Evolutionary conservation across 371 early-diverging fungal species (phyloP), one percentile per base, ranked within the genome.

Genomic region (Mortierella polycephala): DNA sequence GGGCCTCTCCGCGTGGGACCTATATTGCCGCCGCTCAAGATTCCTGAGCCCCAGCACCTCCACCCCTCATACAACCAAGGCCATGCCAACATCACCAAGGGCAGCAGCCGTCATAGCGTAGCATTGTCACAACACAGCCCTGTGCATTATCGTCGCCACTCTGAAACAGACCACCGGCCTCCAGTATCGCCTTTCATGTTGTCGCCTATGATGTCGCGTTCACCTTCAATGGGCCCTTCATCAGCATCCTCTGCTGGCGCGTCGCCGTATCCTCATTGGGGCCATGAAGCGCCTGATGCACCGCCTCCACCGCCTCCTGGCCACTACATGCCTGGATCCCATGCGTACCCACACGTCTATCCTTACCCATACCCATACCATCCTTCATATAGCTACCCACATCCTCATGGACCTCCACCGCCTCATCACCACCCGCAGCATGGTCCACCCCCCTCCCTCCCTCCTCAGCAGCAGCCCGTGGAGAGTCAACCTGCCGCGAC

Each of bases 331-430:
- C 71, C 67, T 5, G 62, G 62, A 11, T 39, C 64, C 12, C 77
- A 76, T 50, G 67, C 49, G 7, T 76, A 71, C 50, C 77, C 71
- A 21, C 75, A 65, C 40, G 67, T 67, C 9, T 76, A 76, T 40
- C 77, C 71, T 12, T 76, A 76, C n/a, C 71, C 77, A 18, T 76
- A 76, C 47, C 71, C 77, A 5, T 76, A 76, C 51, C 77, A 76
- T 40, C 77, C 77, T 30, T 76, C 77, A 2, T 76, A 76, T 45
- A 68, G 71, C 1, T 76, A 76, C 50, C 77, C 71, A 13, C 71
- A 66, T 51, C 77, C 63, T 44, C 74, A 63, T 11, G 64, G 49
- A 0, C 73, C 61, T 37, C 73, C 60, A 37, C 62, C 73, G 13
- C 69, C 67, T 16, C 74, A 59, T 20, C 68, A 76, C n/a, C 60